Conservation (phyloP, 148 eudicot genomes). For the Vaccinium darrowii region DNA sequence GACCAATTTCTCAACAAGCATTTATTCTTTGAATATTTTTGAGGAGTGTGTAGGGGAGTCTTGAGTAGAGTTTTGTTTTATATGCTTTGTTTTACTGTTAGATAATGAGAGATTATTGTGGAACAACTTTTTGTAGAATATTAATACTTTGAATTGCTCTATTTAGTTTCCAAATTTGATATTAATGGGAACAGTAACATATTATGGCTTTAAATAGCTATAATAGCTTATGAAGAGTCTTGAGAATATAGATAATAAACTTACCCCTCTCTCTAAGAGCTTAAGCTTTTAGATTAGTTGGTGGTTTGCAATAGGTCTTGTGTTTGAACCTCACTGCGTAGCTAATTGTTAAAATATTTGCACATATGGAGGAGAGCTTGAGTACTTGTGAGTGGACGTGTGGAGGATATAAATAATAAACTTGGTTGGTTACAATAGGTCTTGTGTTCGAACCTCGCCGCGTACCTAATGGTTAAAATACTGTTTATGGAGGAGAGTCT, state of each 20-base stretch:
- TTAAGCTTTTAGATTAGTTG: neutral
- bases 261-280: neutral
- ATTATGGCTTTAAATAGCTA: neutral
- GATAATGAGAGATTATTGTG: neutral
- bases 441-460: too few species aligned
- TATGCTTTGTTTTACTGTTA: neutral
- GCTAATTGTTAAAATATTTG: too few species aligned
- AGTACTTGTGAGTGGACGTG: neutral
- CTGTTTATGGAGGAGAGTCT: too few species aligned
- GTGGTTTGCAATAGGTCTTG: neutral
- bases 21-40: neutral
- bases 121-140: neutral
- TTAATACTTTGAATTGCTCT: neutral
- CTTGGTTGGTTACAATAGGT: too few species aligned
- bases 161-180: neutral
- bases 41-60: neutral
- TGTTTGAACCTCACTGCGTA: neutral
- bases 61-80: neutral
- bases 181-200: neutral
- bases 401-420: neutral
- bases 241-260: neutral
- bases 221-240: neutral
- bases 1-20: conserved; percentile 5
- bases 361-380: neutral
- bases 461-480: too few species aligned